Base-by-base conservation (phyloP, 192 early-diverging fungal genomes). In the Phlyctochytrium arcticum region DNA sequence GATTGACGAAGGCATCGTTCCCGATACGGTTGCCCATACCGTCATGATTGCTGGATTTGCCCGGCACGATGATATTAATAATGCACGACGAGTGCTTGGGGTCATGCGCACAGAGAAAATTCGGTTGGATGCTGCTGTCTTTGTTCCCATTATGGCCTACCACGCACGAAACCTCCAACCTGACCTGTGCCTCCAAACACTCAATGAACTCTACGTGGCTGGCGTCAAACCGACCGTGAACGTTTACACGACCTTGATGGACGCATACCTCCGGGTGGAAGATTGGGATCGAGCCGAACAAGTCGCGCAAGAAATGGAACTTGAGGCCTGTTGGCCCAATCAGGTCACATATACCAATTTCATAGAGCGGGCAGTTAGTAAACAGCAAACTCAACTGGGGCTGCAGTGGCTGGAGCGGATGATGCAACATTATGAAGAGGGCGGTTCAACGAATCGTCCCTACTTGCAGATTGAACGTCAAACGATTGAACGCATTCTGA, bases 21-120 rank as follows among this genome's bases (percentile, higher is more conserved):
- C 48, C 17, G 61, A 63, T 35, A 48, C 36, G 21, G 61, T 63
- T 19, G 17, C 61, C 3, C 53, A 63, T 23, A 53, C 48, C 32
- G 12, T 9, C 31, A 56, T 66, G 32, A 17, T 55, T 15, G 26
- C 54, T 6, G 54, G 36, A 15, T 57, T 47, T 31, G 36, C 36
- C 35, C 24, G 29, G 8, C 53, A 33, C 2, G 54, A 33, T 3
- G 64, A 55, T 44, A n/a, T 47, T 4, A 48, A 36, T 4, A 39
- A 24, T 35, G 26, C 47, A 7, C 15, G 7, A 10, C 26, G 24
- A 37, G 44, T 42, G 7, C 12, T 55, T 17, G 3, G 21, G 3
- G 17, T 10, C 17, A 63, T 63, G 48, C 8, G 34, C n/a, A 24
- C 17, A 12, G 24, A 31, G 10, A 23, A 35, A 6, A 2, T 63